These are phyloP conservation scores for Allium cepa DNA, from an alignment of 106 monocot species.

Conservation along the genomic window DNA sequence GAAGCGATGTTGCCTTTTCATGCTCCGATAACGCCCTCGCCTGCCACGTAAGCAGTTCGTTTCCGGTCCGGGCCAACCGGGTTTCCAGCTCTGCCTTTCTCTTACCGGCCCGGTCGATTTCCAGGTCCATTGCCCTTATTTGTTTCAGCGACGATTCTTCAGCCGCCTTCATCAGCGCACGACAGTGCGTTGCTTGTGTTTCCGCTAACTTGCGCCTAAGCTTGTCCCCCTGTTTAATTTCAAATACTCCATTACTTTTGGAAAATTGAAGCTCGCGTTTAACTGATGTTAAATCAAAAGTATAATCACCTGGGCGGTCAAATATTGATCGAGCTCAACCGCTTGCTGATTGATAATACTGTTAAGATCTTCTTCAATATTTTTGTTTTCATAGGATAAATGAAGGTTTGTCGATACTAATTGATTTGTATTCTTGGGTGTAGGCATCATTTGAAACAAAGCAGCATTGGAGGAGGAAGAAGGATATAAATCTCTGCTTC, in stretches of 20 bases:
- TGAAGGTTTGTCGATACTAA: constrained; percentile 59
- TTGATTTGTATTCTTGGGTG: constrained; percentile 7
- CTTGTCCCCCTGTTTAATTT: constrained; percentile 49
- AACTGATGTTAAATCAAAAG: neutral
- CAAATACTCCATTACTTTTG: neutral
- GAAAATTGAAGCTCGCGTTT: neutral
- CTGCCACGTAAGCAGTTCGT: constrained; percentile 72
- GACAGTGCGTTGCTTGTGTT: constrained; percentile 30
- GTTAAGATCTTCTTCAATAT: constrained; percentile 19
- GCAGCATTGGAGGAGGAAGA: neutral
- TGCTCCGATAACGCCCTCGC: constrained; percentile 67
- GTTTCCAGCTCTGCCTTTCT: constrained; percentile 61
- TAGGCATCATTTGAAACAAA: constrained; percentile 1
- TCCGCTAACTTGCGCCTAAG: constrained; percentile 59
- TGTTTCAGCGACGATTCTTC: constrained; percentile 33
- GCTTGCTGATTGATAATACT: constrained; percentile 34
- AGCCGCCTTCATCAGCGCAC: constrained; percentile 34
- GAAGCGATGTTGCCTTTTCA: constrained; percentile 43
- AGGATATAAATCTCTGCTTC: constrained; percentile 16
- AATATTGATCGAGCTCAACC: constrained; percentile 42
- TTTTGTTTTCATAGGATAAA: constrained; percentile 33
- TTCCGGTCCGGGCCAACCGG: constrained; percentile 32
- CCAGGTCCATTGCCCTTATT: constrained; percentile 61
- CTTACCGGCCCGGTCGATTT: constrained; percentile 39
- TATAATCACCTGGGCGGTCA: constrained; percentile 28